phyloP scores from a whole-genome alignment of 2,329 filamentous ascomycete species.

The Huntiella savannae region DNA sequence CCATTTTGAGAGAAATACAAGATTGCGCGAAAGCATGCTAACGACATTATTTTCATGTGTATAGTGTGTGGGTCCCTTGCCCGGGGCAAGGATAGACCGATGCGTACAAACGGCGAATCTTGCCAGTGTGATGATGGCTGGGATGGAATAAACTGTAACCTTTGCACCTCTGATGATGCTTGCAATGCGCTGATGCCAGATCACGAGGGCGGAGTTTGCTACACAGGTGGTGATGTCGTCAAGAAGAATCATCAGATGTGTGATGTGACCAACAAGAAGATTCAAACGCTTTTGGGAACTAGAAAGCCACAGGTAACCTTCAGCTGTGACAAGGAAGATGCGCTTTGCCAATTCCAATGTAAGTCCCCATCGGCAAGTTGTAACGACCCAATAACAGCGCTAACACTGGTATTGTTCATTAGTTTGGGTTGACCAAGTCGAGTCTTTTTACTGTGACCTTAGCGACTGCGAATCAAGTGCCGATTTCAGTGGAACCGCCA shows the following conservation, averaged over 20 bases:
- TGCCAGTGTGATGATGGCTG: conserved; percentile 88
- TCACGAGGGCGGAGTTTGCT: conserved; percentile 69
- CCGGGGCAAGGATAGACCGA: conserved; percentile 58
- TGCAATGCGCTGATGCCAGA: conserved; percentile 80
- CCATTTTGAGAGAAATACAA: neutral
- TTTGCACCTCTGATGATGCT: conserved; percentile 66
- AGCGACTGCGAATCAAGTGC: conserved; percentile 59
- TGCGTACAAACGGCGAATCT: conserved; percentile 41
- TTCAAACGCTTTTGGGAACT: conserved; percentile 65
- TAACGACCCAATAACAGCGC: neutral
- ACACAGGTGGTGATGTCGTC: conserved; percentile 73
- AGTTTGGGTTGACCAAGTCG: conserved; percentile 88
- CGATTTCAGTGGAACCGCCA: conserved; percentile 48
- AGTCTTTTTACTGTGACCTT: conserved; percentile 92
- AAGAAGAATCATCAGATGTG: conserved; percentile 96
- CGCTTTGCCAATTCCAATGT: conserved; percentile 90
- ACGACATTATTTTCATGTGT: conserved; percentile 6
- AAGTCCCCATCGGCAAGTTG: conserved; percentile 17
- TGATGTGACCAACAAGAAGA: conserved; percentile 91
- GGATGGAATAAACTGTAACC: conserved; percentile 95
- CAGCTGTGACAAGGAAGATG: conserved; percentile 56
- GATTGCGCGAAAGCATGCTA: conserved; percentile 7
- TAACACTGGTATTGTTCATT: neutral
- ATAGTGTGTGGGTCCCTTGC: conserved; percentile 70
- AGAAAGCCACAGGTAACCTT: conserved; percentile 89